Evolutionary conservation across 2,329 filamentous ascomycete genomes (phyloP).

Genomic region (Ophioceras dolichostomum): DNA sequence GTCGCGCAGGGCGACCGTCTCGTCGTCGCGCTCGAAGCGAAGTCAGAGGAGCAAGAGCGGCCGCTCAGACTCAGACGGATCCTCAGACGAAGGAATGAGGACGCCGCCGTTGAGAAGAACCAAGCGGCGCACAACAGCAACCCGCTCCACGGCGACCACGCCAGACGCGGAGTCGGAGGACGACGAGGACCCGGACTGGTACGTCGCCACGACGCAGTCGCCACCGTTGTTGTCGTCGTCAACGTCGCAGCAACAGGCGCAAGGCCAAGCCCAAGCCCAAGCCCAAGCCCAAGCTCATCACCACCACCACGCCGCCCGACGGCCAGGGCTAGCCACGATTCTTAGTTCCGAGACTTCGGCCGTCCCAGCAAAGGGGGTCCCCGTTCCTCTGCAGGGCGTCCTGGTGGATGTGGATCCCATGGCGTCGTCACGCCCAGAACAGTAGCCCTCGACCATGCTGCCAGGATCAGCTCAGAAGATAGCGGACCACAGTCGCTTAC

Average conservation of each 20-base stretch:
- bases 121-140: slow-evolving; percentile 8
- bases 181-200: slow-evolving; percentile 12
- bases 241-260: slow-evolving; percentile 6
- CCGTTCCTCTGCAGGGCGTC: no score
- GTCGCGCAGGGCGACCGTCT: slow-evolving; percentile 9
- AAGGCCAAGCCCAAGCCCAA: no score
- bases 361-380: background rate
- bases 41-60: slow-evolving; percentile 11
- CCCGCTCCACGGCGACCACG: slow-evolving; percentile 6
- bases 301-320: slow-evolving; percentile 22
- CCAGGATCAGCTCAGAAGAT: no score
- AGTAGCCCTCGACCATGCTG: background rate
- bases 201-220: background rate
- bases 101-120: slow-evolving; percentile 1
- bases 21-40: slow-evolving; percentile 10
- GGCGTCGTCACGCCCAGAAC: background rate
- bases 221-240: background rate
- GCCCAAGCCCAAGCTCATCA: slow-evolving; percentile 4
- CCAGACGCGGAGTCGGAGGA: slow-evolving; percentile 17
- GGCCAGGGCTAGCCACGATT: slow-evolving; percentile 34
- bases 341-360: slow-evolving; percentile 22
- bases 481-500: no score
- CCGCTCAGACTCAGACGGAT: slow-evolving; percentile 10
- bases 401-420: background rate
- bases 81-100: background rate